Base-by-base conservation (phyloP, 2,329 filamentous ascomycete genomes). In the Aspergillus chevalieri region DNA sequence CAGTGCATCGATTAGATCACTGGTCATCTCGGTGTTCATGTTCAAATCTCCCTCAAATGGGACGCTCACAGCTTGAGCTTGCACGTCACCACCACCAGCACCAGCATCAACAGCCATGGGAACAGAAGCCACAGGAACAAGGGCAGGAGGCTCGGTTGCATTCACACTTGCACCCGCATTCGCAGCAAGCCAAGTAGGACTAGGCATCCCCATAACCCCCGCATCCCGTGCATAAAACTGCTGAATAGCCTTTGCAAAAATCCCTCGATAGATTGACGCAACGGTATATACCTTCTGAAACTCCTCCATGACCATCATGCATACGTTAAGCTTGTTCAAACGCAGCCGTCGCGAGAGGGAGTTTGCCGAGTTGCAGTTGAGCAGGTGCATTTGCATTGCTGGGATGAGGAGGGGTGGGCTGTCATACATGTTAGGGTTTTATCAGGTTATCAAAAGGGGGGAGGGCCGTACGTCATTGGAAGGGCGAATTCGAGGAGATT, bases 301-400 rank as follows among this genome's bases (percentile, higher is more conserved):
- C 44, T 58, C 53, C 17, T 57, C 47, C 22, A 61, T 44, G 5
- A 58, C 47, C 50, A 61, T 50, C 57, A 61, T 60, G 42, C 57
- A 61, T 14, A 60, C 17, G 34, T 55, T 47, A 12, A 57, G 53
- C 19, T 60, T 61, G 42, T 59, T 60, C 3, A 53, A 53, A 3
- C 47, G 48, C 24, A 61, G 46, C 3, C 54, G 52, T 5, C 54
- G 57, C 17, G 53, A 52, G 17, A 60, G 47, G 6, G 47, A 48
- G 26, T 51, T 43, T 9, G 47, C 21, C 3, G 57, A 58, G 19
- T 60, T 61, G 51, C 57, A 60, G 36, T 61, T 58, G n/a, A 60
- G 55, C 1, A 61, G 53, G 38, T 61, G 59, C n/a, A 58, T 57
- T 33, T 61, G 59, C 59, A 61, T 61, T 3, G 55, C 57, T 1